phyloP scores from a whole-genome alignment of 306 rosid species.

The Cicer chorassanicum region DNA sequence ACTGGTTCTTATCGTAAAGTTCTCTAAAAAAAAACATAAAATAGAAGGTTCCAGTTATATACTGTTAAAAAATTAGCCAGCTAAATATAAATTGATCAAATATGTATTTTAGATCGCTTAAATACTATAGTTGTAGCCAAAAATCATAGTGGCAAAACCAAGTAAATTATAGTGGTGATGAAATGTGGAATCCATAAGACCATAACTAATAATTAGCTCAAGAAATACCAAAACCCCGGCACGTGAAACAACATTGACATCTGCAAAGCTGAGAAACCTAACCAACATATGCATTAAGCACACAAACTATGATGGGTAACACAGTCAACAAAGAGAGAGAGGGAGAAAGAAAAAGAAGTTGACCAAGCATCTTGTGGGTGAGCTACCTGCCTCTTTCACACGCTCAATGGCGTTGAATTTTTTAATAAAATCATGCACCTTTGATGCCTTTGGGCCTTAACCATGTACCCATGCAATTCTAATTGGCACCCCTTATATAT shows the following conservation, averaged over 20 bases:
- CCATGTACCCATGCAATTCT: slow-evolving; percentile 55
- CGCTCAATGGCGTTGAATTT: slow-evolving; percentile 97
- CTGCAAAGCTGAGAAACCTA: slow-evolving; percentile 46
- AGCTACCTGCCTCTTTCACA: slow-evolving; percentile 92
- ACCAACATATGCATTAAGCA: slow-evolving; percentile 47
- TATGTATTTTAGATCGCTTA: background rate
- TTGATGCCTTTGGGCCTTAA: slow-evolving; percentile 62
- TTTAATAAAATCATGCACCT: slow-evolving; percentile 94
- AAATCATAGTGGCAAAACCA: background rate
- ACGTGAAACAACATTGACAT: slow-evolving; percentile 49
- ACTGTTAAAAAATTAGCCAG: too few relatives aligned
- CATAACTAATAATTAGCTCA: background rate
- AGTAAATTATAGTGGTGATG: too few relatives aligned
- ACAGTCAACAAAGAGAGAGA: slow-evolving; percentile 51
- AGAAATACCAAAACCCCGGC: slow-evolving; percentile 28
- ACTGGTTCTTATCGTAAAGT: background rate
- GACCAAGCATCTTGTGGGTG: slow-evolving; percentile 99
- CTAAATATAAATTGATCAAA: too few relatives aligned
- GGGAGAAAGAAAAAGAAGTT: slow-evolving; percentile 58
- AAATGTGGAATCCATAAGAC: slow-evolving; percentile 2
- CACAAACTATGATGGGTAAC: slow-evolving; percentile 44
- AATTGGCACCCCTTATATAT: slow-evolving; percentile 57
- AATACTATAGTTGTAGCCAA: background rate
- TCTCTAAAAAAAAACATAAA: background rate
- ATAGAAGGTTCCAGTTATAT: background rate